phyloP scores from a whole-genome alignment of 192 early-diverging fungal genomes.

The Chytriomyces confervae region DNA sequence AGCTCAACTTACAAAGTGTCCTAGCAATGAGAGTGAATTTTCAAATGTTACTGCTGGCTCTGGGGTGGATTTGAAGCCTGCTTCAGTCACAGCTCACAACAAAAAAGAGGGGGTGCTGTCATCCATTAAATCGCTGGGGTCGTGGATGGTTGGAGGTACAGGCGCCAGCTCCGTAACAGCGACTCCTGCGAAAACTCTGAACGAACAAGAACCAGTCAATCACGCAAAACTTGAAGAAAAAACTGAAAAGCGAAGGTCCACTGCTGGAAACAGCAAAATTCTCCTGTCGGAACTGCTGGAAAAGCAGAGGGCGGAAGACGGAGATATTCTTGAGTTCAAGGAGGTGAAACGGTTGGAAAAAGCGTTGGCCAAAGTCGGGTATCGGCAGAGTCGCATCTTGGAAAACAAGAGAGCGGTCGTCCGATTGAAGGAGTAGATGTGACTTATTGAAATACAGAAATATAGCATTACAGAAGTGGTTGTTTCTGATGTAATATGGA shows the following conservation, averaged over 20 bases:
- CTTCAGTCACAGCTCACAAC: not conserved
- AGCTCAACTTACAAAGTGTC: not conserved
- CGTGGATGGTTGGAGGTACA: not conserved
- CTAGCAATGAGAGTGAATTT: not conserved
- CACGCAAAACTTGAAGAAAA: not conserved
- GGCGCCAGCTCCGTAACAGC: not conserved
- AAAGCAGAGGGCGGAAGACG: not conserved
- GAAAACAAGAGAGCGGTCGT: slow-evolving; percentile 9
- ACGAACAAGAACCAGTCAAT: not conserved
- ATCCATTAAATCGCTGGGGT: not conserved
- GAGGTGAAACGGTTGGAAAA: not conserved
- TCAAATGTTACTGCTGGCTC: not conserved
- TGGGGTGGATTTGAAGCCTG: not conserved
- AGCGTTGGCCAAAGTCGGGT: slow-evolving; percentile 5
- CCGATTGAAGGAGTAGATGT: not conserved
- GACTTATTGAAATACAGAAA: not conserved
- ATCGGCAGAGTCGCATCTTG: slow-evolving; percentile 14
- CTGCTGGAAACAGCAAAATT: not conserved
- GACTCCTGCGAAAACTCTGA: not conserved
- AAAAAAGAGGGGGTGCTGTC: not conserved
- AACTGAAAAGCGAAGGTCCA: not conserved
- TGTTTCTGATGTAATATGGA: too few relatives aligned
- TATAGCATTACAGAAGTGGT: too few relatives aligned
- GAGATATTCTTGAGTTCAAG: not conserved
- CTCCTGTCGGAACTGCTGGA: not conserved